Evolutionary conservation across 768 basidiomycete species (phyloP), one percentile per base, ranked within the genome.

Genomic region (Panus rudis): DNA sequence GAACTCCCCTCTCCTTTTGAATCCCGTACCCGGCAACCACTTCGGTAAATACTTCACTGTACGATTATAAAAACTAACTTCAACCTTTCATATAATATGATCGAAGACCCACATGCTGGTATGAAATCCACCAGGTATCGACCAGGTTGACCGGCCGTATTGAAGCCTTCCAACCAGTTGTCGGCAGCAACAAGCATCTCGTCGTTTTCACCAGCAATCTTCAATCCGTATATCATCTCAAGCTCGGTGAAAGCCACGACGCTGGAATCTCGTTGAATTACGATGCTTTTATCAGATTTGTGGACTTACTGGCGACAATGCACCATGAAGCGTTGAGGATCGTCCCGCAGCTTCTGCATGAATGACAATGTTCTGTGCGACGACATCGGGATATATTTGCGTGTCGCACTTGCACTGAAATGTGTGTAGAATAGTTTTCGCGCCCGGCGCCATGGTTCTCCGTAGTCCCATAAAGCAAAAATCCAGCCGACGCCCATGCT

Each of bases 1-100:
- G n/a, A 30, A n/a, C n/a, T n/a, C 10, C 28, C 28, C n/a, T 30
- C 28, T 10, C 28, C 28, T 30, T 27, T 49, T 47, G 49, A 58
- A 58, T 0, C 41, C 35, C 7, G 62, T 58, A n/a, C 71, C 68
- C 0, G 70, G 70, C 34, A 67, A 51, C 71, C 70, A 71, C 2
- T 55, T 24, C 7, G 69, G 69, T 13, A 71, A 39, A 19, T 37
- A 37, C 10, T 25, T 32, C 35, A 44, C 41, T 41, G 37, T 22
- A 14, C 11, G 24, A 31, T 23, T n/a, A 16, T 21, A 7, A 24
- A 19, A n/a, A 39, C 26, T 33, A 23, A 8, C 5, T 19, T 20
- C 11, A n/a, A 45, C 10, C 17, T 21, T 2, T 16, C 26, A 3
- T 6, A 23, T 35, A 6, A 14, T 6, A n/a, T n/a, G n/a, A n/a